Percentiles rank a stretch among this genome's conserved stretches.
Evolutionary conservation across 2,329 filamentous ascomycete species (phyloP).

Genomic region (Aureobasidium sp.): DNA sequence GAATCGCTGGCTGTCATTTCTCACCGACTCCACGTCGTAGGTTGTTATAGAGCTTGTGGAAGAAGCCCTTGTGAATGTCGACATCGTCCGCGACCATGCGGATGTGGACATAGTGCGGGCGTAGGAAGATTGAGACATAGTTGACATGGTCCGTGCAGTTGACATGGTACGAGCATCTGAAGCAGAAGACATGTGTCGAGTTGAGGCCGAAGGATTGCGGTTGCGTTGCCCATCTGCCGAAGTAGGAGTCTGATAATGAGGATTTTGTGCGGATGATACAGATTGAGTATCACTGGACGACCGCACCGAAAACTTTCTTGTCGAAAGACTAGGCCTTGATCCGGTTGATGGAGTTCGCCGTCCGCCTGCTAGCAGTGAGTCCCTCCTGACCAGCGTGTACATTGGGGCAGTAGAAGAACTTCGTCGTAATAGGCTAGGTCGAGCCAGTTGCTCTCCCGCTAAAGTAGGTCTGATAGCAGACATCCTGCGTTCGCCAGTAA

Average conservation of each 20-base stretch:
- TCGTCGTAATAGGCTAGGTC: not conserved
- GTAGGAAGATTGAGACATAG: not conserved
- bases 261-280: not conserved
- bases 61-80: constrained; percentile 2
- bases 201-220: not conserved
- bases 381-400: constrained; percentile 12
- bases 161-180: not conserved
- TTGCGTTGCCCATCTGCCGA: not conserved
- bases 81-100: constrained; percentile 9
- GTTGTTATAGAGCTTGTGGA: not conserved
- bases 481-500: constrained; percentile 12
- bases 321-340: not conserved
- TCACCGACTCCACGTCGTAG: not conserved
- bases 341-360: not conserved
- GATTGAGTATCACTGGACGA: not conserved
- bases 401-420: not conserved
- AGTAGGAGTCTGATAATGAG: not conserved
- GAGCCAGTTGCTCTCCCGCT: not conserved
- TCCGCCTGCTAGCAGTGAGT: not conserved
- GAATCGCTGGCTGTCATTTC: not conserved
- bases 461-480: not conserved
- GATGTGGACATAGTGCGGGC: not conserved
- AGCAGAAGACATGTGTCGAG: not conserved
- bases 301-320: not conserved
- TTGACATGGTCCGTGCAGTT: not conserved